A percentile compares a stretch with the other conserved stretches of the same genome.
These are phyloP conservation scores for Paecilomyces variotii DNA, from an alignment of 2,329 filamentous ascomycete species.

Conservation along the genomic window DNA sequence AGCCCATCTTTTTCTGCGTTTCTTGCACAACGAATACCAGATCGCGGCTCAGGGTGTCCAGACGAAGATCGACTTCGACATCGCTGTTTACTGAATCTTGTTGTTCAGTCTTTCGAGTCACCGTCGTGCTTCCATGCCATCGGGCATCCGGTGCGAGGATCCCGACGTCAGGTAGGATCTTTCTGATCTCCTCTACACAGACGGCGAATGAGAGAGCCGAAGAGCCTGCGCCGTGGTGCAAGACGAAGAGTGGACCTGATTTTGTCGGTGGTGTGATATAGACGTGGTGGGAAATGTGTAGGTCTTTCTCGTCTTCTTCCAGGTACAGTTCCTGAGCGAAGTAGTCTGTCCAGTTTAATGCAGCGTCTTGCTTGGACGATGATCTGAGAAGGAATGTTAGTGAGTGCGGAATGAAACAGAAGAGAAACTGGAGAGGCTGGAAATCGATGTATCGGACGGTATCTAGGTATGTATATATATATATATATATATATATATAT, in stretches of 20 bases:
- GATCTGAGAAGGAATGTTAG: slow-evolving; percentile 1
- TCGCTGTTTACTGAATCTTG: slow-evolving; percentile 19
- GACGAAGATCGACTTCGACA: slow-evolving; percentile 55
- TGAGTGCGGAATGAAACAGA: not conserved
- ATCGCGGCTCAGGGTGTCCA: slow-evolving; percentile 66
- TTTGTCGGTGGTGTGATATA: slow-evolving; percentile 74
- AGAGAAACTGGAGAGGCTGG: not conserved
- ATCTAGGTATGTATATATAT: not conserved
- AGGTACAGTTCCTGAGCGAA: slow-evolving; percentile 84
- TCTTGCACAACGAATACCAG: slow-evolving; percentile 61
- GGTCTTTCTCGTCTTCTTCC: slow-evolving; percentile 24
- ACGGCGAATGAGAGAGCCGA: slow-evolving; percentile 88
- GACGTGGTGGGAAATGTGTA: slow-evolving; percentile 63
- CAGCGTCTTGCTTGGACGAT: slow-evolving; percentile 44
- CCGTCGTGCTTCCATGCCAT: slow-evolving; percentile 66
- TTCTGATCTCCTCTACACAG: slow-evolving; percentile 68
- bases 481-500: not conserved
- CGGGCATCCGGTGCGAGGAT: slow-evolving; percentile 80
- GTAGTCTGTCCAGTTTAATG: slow-evolving; percentile 79
- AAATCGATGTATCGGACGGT: too few relatives aligned
- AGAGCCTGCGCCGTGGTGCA: slow-evolving; percentile 90
- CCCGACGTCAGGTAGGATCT: slow-evolving; percentile 68
- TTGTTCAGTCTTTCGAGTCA: slow-evolving; percentile 18
- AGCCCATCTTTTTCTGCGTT: slow-evolving; percentile 61
- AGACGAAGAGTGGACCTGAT: slow-evolving; percentile 75